These are phyloP conservation scores for Ophiostoma sp. DNA, from an alignment of 2,329 filamentous ascomycete species.

Conservation along the genomic window DNA sequence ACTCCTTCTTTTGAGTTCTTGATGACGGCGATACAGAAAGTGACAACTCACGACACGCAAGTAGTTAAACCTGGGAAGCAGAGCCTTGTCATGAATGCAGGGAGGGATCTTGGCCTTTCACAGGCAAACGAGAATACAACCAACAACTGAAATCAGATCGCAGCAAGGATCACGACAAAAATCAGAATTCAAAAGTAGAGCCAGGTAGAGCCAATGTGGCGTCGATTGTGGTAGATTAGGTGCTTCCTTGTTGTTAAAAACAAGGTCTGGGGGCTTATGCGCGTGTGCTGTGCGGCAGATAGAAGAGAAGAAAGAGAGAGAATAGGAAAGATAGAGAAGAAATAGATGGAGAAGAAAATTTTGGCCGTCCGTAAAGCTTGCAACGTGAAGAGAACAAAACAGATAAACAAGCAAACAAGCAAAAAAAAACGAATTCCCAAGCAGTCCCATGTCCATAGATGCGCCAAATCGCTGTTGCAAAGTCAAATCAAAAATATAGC, in stretches of 20 bases:
- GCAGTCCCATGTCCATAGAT: slow-evolving; percentile 4
- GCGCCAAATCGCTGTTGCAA: slow-evolving; percentile 21
- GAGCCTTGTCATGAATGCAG: too few species aligned
- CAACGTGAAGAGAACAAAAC: not conserved
- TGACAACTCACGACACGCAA: too few species aligned
- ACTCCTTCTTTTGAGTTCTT: too few species aligned
- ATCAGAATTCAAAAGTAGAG: too few species aligned
- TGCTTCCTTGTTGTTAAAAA: not conserved
- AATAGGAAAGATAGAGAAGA: not conserved
- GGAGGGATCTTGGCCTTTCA: too few species aligned
- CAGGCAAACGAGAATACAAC: too few species aligned
- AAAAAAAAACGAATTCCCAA: not conserved
- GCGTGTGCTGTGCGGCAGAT: not conserved
- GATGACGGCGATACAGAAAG: too few species aligned
- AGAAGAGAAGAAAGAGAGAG: not conserved
- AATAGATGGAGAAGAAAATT: not conserved
- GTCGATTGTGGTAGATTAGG: not conserved
- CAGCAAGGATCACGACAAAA: too few species aligned
- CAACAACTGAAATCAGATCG: too few species aligned
- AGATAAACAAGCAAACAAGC: not conserved
- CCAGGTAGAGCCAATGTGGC: too few species aligned
- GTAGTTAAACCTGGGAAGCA: too few species aligned
- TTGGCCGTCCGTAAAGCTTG: slow-evolving; percentile 8
- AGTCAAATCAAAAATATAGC: slow-evolving; percentile 14
- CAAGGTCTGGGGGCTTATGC: not conserved